Conservation (phyloP, 495 filamentous ascomycete genomes). For the Amorphotheca resinae region DNA sequence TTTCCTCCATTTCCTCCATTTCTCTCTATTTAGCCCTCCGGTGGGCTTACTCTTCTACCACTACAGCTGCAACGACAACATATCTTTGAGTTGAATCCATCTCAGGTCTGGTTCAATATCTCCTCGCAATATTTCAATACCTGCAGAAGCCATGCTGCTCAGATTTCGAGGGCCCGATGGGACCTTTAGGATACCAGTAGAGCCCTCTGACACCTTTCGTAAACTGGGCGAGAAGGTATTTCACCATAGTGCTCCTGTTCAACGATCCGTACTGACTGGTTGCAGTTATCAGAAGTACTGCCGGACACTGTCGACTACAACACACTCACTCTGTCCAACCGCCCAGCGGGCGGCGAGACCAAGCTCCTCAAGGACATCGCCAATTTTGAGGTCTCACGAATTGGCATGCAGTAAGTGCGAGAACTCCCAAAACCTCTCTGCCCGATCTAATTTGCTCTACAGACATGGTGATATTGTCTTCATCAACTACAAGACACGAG, state of each 20-base stretch:
- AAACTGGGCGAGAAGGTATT: slow-evolving; percentile 38
- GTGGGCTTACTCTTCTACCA: not conserved
- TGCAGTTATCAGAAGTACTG: slow-evolving; percentile 15
- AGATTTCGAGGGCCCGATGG: slow-evolving; percentile 59
- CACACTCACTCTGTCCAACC: slow-evolving; percentile 70
- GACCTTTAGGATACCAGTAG: slow-evolving; percentile 52
- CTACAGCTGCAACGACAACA: not conserved
- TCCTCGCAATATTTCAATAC: not conserved
- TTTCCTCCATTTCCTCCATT: not conserved
- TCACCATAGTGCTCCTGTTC: not conserved
- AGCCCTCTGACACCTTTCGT: slow-evolving; percentile 42
- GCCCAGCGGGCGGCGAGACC: slow-evolving; percentile 60
- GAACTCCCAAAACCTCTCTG: not conserved
- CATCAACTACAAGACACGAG: slow-evolving; percentile 52
- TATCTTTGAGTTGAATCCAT: not conserved
- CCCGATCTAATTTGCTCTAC: slow-evolving; percentile 1
- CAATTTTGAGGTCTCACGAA: slow-evolving; percentile 51
- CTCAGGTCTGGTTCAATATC: not conserved
- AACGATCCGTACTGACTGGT: slow-evolving; percentile 5
- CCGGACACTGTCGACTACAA: slow-evolving; percentile 50
- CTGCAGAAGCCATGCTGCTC: slow-evolving; percentile 43
- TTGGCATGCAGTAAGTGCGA: slow-evolving; percentile 49
- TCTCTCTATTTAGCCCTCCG: too few relatives aligned
- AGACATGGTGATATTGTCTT: slow-evolving; percentile 91
- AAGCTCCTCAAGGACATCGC: slow-evolving; percentile 55